Evolutionary conservation across 2,329 filamentous ascomycete genomes (phyloP), one percentile per base, ranked within the genome.

Genomic region (Epichloe gansuensis): DNA sequence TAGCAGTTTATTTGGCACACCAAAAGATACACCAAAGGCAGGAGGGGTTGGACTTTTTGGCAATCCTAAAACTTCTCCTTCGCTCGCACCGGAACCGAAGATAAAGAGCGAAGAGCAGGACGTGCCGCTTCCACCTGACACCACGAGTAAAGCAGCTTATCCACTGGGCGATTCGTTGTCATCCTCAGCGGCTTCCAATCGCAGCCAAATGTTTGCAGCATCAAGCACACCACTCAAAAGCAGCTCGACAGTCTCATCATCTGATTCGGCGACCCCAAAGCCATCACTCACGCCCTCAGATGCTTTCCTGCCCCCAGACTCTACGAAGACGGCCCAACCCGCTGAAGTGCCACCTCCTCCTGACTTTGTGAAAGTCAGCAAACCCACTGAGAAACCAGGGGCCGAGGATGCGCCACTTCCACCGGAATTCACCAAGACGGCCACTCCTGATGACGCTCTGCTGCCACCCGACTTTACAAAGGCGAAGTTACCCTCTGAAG

Each of bases 91-190:
- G 35, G 21, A 50, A 12, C 64, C 67, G 3, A 67, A 70, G 54
- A 61, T 66, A 47, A 74, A 72, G 56, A 55, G 61, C 40, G 64
- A 64, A 38, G 65, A 68, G 39, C 58, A 63, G 52, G 68, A 68
- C 54, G 64, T 60, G 23, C 76, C 77, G 53, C 64, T 80, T 4
- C 77, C 78, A 36, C 76, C 77, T 23, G 76, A 80, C 55, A 66
- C 74, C 53, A 78, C 71, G 51, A 81, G 76, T 70, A 78, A 74
- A 68, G 64, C 66, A 53, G 63, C 67, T 49, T 79, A 72, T 59
- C 65, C 70, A 48, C 57, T 77, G 40, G 74, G 72, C 47, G 73
- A 76, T 54, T 76, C 74, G 17, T 74, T 73, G 38, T 76, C 74
- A 43, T 77, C 76, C 54, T 79, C 76, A 46, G 67, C 70, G 55